A percentile compares a stretch with the other conserved stretches of the same genome.
Conservation (phyloP, 129 eudicot genomes). For the sunflower (Helianthus annuus) region HanXRQr2.0-SUNRISE NC_035434.2:94424945-94425444, state of each 20-base stretch:
- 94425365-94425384: background rate
- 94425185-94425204: background rate
- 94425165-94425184: constrained; percentile 3
- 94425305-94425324: background rate
- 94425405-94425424: background rate
- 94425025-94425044: constrained; percentile 98
- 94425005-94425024: constrained; percentile 62
- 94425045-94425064: constrained; percentile 95
- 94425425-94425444: background rate
- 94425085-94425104: constrained; percentile 25
- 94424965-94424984: constrained; percentile 9
- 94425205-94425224: background rate
- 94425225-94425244: background rate
- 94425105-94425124: constrained; percentile 4
- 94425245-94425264: background rate
- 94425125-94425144: background rate
- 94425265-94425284: background rate
- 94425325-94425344: background rate
- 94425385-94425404: background rate
- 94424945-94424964: background rate
- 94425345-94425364: background rate
- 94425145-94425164: background rate
- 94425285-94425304: background rate
- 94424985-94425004: constrained; percentile 19
- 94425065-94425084: constrained; percentile 95